These are phyloP conservation scores for Candida rishiriensis DNA, from an alignment of 805 yeast species.

Conservation along the genomic window DNA sequence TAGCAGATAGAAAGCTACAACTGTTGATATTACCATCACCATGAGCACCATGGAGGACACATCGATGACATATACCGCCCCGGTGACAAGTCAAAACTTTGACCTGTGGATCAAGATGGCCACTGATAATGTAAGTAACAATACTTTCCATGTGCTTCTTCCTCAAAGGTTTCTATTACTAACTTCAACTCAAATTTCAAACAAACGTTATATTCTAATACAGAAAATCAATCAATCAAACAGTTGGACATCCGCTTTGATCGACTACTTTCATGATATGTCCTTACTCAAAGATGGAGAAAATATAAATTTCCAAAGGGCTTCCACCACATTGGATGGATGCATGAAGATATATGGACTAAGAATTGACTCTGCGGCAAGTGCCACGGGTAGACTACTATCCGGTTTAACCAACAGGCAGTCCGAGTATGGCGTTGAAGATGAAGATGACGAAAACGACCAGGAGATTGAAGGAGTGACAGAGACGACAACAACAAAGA, in stretches of 20 bases:
- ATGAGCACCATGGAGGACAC: constrained; percentile 13
- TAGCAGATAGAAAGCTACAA: too few species aligned
- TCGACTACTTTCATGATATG: constrained; percentile 87
- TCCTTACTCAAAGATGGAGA: constrained; percentile 71
- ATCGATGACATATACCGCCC: constrained; percentile 12
- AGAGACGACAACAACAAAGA: constrained; percentile 10
- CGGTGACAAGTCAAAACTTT: constrained; percentile 42
- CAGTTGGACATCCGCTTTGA: constrained; percentile 87
- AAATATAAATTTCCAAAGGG: constrained; percentile 82
- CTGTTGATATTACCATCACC: not conserved
- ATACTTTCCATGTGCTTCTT: not conserved
- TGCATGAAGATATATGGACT: constrained; percentile 91
- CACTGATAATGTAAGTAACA: constrained; percentile 49
- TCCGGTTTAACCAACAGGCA: constrained; percentile 39
- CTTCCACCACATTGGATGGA: constrained; percentile 88
- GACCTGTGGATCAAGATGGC: constrained; percentile 83
- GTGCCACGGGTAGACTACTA: constrained; percentile 77
- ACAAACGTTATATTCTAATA: constrained; percentile 1
- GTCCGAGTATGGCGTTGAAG: constrained; percentile 18
- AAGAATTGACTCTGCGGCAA: constrained; percentile 86
- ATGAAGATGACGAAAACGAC: constrained; percentile 9
- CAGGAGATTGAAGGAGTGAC: constrained; percentile 20
- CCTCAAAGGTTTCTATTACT: not conserved
- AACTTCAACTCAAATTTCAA: too few species aligned
- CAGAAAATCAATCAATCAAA: constrained; percentile 73